These are phyloP conservation scores for Gilbertella persicaria DNA, from an alignment of 371 early-diverging fungal genomes.

Conservation along the genomic window DNA sequence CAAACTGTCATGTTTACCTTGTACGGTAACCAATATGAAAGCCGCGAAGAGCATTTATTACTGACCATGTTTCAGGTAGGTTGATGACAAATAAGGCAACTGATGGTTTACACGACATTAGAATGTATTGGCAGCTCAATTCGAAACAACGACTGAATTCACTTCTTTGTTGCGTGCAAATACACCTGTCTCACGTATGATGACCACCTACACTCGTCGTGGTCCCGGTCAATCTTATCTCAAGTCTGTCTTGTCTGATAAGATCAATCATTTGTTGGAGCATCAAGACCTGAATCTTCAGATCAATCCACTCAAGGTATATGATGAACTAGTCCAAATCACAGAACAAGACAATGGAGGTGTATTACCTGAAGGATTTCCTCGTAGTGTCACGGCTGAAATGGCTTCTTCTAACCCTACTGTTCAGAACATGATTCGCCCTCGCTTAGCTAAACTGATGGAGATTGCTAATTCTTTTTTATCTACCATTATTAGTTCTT, in stretches of 20 bases:
- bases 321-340: constrained; percentile 71
- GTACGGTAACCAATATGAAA: constrained; percentile 95
- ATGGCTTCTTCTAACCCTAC: constrained; percentile 67
- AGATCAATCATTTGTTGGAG: constrained; percentile 64
- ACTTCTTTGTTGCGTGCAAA: constrained; percentile 89
- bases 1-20: constrained; percentile 96
- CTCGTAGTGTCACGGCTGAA: constrained; percentile 69
- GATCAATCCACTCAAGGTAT: constrained; percentile 81
- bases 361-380: constrained; percentile 39
- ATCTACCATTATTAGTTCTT: constrained; percentile 74
- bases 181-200: constrained; percentile 94
- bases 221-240: constrained; percentile 94
- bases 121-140: constrained; percentile 88
- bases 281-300: constrained; percentile 75
- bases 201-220: constrained; percentile 94
- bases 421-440: constrained; percentile 75
- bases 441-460: constrained; percentile 73
- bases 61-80: constrained; percentile 93
- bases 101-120: too few relatives aligned
- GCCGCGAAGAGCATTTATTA: constrained; percentile 91
- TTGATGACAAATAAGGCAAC: too few relatives aligned
- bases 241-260: constrained; percentile 82
- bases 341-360: constrained; percentile 67
- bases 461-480: constrained; percentile 82
- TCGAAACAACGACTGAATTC: constrained; percentile 87